A percentile compares a stretch with the other conserved stretches of the same genome.
Evolutionary conservation across 768 basidiomycete genomes (phyloP).

Genomic region (Nidularia sp.): DNA sequence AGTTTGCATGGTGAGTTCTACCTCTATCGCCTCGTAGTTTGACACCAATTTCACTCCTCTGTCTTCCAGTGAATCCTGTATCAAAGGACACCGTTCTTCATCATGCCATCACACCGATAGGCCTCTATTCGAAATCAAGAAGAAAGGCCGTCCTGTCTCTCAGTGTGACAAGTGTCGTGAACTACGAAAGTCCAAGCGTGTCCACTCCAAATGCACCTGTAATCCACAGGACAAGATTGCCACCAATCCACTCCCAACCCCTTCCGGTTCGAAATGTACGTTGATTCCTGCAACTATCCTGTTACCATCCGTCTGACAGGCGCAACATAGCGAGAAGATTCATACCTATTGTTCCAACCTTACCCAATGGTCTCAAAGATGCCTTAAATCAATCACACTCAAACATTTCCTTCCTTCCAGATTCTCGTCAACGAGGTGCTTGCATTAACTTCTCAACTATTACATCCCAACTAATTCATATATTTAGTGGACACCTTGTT

Average conservation of each 20-base stretch:
- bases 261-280: conserved; percentile 38
- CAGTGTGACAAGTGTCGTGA: conserved; percentile 86
- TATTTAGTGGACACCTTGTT: conserved; percentile 52
- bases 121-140: conserved; percentile 90
- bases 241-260: conserved; percentile 23
- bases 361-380: conserved; percentile 74
- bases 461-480: conserved; percentile 5
- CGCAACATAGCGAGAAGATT: conserved; percentile 54
- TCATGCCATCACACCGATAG: conserved; percentile 83
- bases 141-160: conserved; percentile 88
- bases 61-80: conserved; percentile 79
- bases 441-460: conserved; percentile 5
- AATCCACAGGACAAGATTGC: conserved; percentile 27
- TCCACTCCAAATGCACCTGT: conserved; percentile 83
- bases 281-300: conserved; percentile 1
- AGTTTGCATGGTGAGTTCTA: conserved; percentile 61
- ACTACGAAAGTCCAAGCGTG: conserved; percentile 71
- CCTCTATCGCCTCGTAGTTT: too few species aligned
- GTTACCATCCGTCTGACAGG: not conserved
- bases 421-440: conserved; percentile 49
- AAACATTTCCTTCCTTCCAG: conserved; percentile 22
- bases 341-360: conserved; percentile 65
- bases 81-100: conserved; percentile 92
- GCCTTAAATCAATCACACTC: conserved; percentile 28
- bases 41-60: too few species aligned